Conservation (phyloP, 2,329 filamentous ascomycete species). For the Fusarium oxysporum region DNA sequence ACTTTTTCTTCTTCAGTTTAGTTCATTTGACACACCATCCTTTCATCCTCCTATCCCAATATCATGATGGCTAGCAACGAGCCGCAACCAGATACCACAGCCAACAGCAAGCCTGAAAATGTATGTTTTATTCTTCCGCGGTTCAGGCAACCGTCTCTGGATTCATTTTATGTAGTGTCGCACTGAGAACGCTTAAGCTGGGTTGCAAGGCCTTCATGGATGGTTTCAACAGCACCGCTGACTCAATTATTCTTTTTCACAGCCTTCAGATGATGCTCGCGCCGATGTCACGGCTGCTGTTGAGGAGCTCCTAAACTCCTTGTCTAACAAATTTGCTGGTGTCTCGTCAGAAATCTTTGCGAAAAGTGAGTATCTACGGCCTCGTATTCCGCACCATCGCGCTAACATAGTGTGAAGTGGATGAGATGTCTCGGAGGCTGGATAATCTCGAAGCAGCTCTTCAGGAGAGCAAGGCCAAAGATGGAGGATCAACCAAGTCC, state of each 20-base stretch:
- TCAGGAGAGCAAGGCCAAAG: slow-evolving; percentile 65
- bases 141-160: not conserved
- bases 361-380: slow-evolving; percentile 76
- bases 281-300: slow-evolving; percentile 81
- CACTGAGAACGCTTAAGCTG: not conserved
- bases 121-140: slow-evolving; percentile 46
- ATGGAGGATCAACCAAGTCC: slow-evolving; percentile 53
- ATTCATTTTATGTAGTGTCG: not conserved
- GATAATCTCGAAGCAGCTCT: slow-evolving; percentile 85
- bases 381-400: not conserved
- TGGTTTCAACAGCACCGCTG: slow-evolving; percentile 24
- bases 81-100: slow-evolving; percentile 46
- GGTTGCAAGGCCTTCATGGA: slow-evolving; percentile 6
- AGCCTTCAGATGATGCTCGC: slow-evolving; percentile 61
- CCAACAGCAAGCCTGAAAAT: slow-evolving; percentile 48
- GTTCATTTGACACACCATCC: not conserved
- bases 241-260: slow-evolving; percentile 11
- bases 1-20: not conserved
- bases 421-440: slow-evolving; percentile 89
- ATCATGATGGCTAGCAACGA: slow-evolving; percentile 54
- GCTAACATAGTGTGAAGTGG: slow-evolving; percentile 70
- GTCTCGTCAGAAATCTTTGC: slow-evolving; percentile 89
- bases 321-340: slow-evolving; percentile 86
- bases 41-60: not conserved
- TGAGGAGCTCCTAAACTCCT: slow-evolving; percentile 85